phyloP scores from a whole-genome alignment of 1,284 basidiomycete genomes.

The Ganoderma sinense region DNA sequence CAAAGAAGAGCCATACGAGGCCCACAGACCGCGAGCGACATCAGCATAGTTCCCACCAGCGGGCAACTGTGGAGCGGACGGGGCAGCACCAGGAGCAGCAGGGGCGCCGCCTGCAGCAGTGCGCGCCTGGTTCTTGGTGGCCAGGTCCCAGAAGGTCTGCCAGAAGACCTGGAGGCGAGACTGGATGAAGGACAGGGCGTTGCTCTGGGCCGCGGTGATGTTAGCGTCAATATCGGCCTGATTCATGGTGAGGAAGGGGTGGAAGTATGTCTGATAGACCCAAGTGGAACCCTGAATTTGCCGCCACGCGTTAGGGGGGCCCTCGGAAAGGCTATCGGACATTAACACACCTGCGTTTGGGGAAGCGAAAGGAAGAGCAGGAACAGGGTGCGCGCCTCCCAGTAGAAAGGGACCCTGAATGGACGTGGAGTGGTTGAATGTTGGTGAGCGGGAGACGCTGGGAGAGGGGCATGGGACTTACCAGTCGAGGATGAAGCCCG shows the following conservation, averaged over 20 bases:
- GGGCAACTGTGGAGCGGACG: constrained; percentile 10
- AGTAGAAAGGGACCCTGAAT: constrained; percentile 82
- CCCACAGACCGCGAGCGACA: constrained; percentile 27
- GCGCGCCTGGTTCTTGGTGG: constrained; percentile 46
- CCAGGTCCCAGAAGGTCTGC: constrained; percentile 50
- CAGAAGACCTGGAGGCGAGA: constrained; percentile 54
- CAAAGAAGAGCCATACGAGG: constrained; percentile 28
- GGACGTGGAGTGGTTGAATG: constrained; percentile 1
- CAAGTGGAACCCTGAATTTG: constrained; percentile 71
- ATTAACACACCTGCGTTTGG: constrained; percentile 67
- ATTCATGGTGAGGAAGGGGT: constrained; percentile 71
- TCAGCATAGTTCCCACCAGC: constrained; percentile 23
- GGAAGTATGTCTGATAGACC: constrained; percentile 70
- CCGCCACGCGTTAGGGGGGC: constrained; percentile 6
- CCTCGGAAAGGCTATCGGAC: background rate
- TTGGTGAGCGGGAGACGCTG: background rate
- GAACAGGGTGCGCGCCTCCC: constrained; percentile 74
- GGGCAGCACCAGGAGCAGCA: constrained; percentile 4
- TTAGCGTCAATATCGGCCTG: constrained; percentile 74
- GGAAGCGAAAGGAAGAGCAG: constrained; percentile 79
- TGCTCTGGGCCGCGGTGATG: constrained; percentile 61
- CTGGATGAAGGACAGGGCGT: constrained; percentile 59
- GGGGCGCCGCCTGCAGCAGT: constrained; percentile 7
- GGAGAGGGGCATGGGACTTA: constrained; percentile 41
- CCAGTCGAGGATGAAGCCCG: constrained; percentile 79